These are phyloP conservation scores for Omphalotus guepiniiformis DNA, from an alignment of 768 basidiomycete genomes.

Conservation along the genomic window DNA sequence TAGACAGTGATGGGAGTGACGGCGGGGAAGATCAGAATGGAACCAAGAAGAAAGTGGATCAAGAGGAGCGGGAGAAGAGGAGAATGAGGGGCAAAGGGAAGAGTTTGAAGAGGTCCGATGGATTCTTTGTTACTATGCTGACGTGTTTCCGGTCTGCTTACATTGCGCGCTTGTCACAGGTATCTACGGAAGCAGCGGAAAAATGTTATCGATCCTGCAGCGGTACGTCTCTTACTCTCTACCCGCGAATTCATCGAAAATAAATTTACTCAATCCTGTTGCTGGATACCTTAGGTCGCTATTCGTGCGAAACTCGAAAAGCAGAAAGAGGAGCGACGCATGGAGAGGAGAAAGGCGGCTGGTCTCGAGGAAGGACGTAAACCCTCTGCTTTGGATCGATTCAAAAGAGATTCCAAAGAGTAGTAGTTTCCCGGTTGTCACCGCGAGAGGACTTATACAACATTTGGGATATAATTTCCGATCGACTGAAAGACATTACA, in stretches of 20 bases:
- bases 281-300: conserved; percentile 32
- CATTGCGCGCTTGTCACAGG: conserved; percentile 29
- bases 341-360: conserved; percentile 19
- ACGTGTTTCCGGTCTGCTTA: background rate
- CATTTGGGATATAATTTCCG: background rate
- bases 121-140: conserved; percentile 24
- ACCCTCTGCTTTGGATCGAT: conserved; percentile 30
- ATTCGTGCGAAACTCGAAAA: conserved; percentile 43
- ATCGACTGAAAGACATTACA: background rate
- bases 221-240: conserved; percentile 41
- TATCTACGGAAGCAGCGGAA: conserved; percentile 89
- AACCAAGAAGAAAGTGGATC: conserved; percentile 21
- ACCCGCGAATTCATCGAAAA: too few relatives aligned
- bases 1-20: conserved; percentile 34
- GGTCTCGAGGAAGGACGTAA: conserved; percentile 23
- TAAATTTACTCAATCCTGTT: background rate
- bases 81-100: conserved; percentile 88
- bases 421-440: conserved; percentile 3
- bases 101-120: conserved; percentile 83
- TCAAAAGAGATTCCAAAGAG: conserved; percentile 15
- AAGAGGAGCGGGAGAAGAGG: conserved; percentile 60
- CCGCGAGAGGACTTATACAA: background rate
- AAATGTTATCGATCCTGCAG: conserved; percentile 86
- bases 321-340: conserved; percentile 29
- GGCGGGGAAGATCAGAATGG: conserved; percentile 27